Conservation (phyloP, 257 asterid species). For the Solanum pinnatisectum region DNA sequence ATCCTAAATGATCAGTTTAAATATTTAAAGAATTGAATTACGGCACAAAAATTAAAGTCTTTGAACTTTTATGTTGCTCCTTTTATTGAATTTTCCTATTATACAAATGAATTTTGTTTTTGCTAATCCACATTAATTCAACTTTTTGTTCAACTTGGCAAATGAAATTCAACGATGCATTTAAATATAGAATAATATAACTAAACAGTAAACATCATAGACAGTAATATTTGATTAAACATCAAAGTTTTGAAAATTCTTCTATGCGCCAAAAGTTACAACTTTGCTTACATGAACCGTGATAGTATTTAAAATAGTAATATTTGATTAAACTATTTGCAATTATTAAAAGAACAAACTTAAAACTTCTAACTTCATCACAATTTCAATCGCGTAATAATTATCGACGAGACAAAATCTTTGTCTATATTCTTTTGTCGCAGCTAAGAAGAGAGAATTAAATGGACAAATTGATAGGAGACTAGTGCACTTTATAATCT, state of each 20-base stretch:
- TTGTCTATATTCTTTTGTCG: not conserved
- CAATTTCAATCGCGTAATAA: not conserved
- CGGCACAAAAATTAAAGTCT: no score
- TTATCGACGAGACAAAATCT: not conserved
- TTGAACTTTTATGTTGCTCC: not conserved
- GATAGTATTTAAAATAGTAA: no score
- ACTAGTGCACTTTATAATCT: not conserved
- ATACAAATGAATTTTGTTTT: not conserved
- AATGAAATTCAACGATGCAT: not conserved
- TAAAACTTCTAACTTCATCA: not conserved
- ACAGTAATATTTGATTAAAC: not conserved
- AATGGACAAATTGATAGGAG: not conserved
- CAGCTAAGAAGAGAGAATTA: not conserved
- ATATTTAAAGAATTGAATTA: no score
- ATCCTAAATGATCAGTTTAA: not conserved
- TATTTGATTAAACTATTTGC: no score
- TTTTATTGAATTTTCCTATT: not conserved
- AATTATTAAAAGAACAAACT: no score
- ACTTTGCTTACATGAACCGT: no score
- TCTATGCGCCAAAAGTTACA: not conserved
- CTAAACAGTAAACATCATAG: not conserved
- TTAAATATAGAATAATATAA: not conserved
- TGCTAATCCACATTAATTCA: not conserved
- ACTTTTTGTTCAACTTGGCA: not conserved
- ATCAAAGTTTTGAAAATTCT: not conserved